Percentiles rank a stretch among this genome's conserved stretches.
Conservation (phyloP, 2,329 filamentous ascomycete genomes). For the Nemania diffusa region DNA sequence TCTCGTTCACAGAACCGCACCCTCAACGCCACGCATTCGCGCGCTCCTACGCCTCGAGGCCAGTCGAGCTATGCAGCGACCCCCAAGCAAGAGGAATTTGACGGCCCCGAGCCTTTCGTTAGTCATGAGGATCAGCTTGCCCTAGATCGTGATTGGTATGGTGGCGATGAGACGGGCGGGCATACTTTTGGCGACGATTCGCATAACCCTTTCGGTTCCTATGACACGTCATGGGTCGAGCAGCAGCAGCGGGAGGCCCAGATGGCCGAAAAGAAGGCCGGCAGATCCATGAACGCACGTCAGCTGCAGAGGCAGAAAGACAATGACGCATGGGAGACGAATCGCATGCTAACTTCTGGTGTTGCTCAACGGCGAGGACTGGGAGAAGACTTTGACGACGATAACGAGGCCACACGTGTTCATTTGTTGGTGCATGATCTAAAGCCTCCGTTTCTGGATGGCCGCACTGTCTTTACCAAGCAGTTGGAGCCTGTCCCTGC, state of each 20-base stretch:
- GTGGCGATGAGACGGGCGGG: slow-evolving; percentile 81
- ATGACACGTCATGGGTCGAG: slow-evolving; percentile 76
- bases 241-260: slow-evolving; percentile 77
- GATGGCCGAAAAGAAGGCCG: slow-evolving; percentile 82
- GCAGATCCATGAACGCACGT: slow-evolving; percentile 74
- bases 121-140: slow-evolving; percentile 76
- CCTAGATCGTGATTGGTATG: slow-evolving; percentile 93
- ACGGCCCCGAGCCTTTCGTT: slow-evolving; percentile 69
- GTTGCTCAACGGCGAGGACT: slow-evolving; percentile 90
- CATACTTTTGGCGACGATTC: slow-evolving; percentile 89
- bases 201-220: slow-evolving; percentile 90
- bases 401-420: slow-evolving; percentile 88
- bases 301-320: slow-evolving; percentile 90
- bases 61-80: slow-evolving; percentile 51
- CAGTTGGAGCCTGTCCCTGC: slow-evolving; percentile 95
- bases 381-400: slow-evolving; percentile 84
- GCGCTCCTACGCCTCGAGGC: slow-evolving; percentile 45
- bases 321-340: slow-evolving; percentile 98
- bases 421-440: slow-evolving; percentile 94
- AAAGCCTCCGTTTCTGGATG: slow-evolving; percentile 93
- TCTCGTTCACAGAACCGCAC: slow-evolving; percentile 52
- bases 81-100: slow-evolving; percentile 66
- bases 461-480: slow-evolving; percentile 95
- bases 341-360: slow-evolving; percentile 96
- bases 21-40: slow-evolving; percentile 42